These are phyloP conservation scores for Vigna reflexopilosa DNA, from an alignment of 306 rosid species.

Conservation along the genomic window DNA sequence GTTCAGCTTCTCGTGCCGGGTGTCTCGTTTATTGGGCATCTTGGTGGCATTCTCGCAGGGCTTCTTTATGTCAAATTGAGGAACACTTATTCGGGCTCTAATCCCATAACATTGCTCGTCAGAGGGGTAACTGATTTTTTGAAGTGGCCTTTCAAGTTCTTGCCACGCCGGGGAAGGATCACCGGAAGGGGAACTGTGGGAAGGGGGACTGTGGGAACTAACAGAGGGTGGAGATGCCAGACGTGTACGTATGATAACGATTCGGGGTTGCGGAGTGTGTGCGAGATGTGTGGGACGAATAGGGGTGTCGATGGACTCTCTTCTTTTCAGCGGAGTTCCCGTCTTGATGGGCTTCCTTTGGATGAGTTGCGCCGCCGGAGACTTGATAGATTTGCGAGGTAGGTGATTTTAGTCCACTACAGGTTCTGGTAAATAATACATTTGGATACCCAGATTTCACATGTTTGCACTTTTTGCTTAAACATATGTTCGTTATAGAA, in stretches of 20 bases:
- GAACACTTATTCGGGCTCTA: constrained; percentile 56
- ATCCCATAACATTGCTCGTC: constrained; percentile 53
- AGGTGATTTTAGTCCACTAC: constrained; percentile 34
- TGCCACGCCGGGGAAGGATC: constrained; percentile 49
- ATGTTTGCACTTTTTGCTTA: neutral
- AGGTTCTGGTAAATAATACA: neutral
- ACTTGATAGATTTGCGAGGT: constrained; percentile 64
- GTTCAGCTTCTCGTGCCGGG: constrained; percentile 81
- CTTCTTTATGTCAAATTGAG: constrained; percentile 65
- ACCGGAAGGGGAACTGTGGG: constrained; percentile 74
- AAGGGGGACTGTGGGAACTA: constrained; percentile 61
- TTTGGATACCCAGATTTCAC: neutral
- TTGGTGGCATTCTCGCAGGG: constrained; percentile 91
- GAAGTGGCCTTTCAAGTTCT: constrained; percentile 61
- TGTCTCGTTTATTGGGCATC: constrained; percentile 85
- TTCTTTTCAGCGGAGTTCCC: constrained; percentile 28
- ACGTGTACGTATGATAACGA: constrained; percentile 74
- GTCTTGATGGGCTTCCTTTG: constrained; percentile 46
- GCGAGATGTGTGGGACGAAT: constrained; percentile 80
- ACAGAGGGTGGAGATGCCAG: constrained; percentile 70
- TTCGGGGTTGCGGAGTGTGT: constrained; percentile 51
- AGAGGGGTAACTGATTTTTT: constrained; percentile 54
- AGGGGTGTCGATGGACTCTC: constrained; percentile 46
- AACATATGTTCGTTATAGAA: neutral
- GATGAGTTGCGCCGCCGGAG: constrained; percentile 76